Conservation (phyloP, 2,329 filamentous ascomycete genomes). For the Cadophora sp. region DNA sequence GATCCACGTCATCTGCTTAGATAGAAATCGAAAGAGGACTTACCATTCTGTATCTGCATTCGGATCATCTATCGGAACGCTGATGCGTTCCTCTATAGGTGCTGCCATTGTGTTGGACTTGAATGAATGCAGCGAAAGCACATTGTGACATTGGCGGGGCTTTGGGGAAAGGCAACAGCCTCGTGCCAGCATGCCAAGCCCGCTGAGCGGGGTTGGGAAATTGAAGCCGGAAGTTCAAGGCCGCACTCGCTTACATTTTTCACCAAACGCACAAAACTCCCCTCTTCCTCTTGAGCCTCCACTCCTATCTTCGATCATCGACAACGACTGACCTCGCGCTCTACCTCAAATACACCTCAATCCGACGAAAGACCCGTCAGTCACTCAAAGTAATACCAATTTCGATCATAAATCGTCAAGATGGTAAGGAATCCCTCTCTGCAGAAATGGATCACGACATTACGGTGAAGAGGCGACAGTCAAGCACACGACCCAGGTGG, state of each 20-base stretch:
- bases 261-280: background rate
- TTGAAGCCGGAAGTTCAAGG: background rate
- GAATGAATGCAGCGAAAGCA: background rate
- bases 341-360: constrained; percentile 42
- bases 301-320: constrained; percentile 37
- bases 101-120: constrained; percentile 57
- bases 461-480: constrained; percentile 34
- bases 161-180: no score
- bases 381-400: constrained; percentile 44
- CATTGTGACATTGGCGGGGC: background rate
- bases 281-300: constrained; percentile 18
- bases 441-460: constrained; percentile 30
- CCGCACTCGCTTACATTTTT: background rate
- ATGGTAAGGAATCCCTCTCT: constrained; percentile 63
- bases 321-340: constrained; percentile 46
- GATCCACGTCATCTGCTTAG: no score
- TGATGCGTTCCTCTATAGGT: constrained; percentile 67
- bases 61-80: constrained; percentile 90
- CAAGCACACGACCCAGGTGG: constrained; percentile 40
- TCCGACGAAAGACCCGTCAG: constrained; percentile 46
- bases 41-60: constrained; percentile 99
- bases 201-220: no score
- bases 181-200: background rate
- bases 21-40: constrained; percentile 12
- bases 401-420: constrained; percentile 62